Percentiles rank a stretch among this genome's conserved stretches.
These are phyloP conservation scores for Claviceps sp. DNA, from an alignment of 2,329 filamentous ascomycete species.

Conservation along the genomic window DNA sequence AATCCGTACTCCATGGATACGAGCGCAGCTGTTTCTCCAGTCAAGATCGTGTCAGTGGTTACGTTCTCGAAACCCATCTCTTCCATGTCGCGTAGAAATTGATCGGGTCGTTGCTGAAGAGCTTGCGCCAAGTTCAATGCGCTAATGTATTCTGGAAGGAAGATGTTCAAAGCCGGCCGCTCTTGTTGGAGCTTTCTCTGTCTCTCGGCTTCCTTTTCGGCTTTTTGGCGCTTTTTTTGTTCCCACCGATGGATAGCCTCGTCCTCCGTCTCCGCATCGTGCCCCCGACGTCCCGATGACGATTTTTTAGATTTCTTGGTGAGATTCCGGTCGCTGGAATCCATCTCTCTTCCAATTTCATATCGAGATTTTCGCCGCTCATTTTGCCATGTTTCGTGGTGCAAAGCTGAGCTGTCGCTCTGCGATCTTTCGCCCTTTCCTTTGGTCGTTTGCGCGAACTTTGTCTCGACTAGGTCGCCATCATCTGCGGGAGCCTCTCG, in stretches of 20 bases:
- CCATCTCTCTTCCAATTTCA: slow-evolving; percentile 14
- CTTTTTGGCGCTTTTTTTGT: slow-evolving; percentile 26
- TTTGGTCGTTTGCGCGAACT: background rate
- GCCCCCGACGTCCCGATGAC: slow-evolving; percentile 6
- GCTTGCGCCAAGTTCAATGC: slow-evolving; percentile 69
- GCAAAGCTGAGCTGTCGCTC: background rate
- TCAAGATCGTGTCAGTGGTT: slow-evolving; percentile 70
- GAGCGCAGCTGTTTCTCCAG: slow-evolving; percentile 77
- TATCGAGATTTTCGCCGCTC: slow-evolving; percentile 18
- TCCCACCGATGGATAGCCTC: slow-evolving; percentile 23
- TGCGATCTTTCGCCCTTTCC: background rate
- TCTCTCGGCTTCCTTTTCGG: slow-evolving; percentile 27
- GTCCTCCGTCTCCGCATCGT: slow-evolving; percentile 26
- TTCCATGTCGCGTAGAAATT: slow-evolving; percentile 63
- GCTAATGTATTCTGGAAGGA: slow-evolving; percentile 82
- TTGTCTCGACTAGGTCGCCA: background rate
- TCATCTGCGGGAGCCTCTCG: background rate
- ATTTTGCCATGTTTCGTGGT: slow-evolving; percentile 7
- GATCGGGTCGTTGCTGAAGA: slow-evolving; percentile 54
- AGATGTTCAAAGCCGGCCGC: slow-evolving; percentile 44
- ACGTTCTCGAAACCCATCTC: slow-evolving; percentile 85
- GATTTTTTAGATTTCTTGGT: slow-evolving; percentile 13
- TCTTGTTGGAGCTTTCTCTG: slow-evolving; percentile 25
- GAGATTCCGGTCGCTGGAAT: slow-evolving; percentile 8
- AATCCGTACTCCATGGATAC: slow-evolving; percentile 89